Percentiles rank a stretch among this genome's conserved stretches.
These are phyloP conservation scores for Isoetes taiwanensis DNA, from an alignment of 75 land plant species.

Conservation along the genomic window DNA sequence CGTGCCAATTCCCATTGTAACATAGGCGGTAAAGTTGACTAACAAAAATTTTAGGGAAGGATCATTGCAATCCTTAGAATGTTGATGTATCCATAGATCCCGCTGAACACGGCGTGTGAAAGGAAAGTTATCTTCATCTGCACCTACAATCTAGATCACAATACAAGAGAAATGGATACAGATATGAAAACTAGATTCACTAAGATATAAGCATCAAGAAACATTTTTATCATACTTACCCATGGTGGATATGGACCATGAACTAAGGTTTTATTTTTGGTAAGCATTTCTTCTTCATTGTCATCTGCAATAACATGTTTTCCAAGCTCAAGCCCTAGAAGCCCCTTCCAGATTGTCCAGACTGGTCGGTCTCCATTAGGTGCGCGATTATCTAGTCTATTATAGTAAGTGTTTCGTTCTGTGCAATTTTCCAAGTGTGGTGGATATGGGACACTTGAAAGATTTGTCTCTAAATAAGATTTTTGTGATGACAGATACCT, in stretches of 20 bases:
- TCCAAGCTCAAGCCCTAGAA: constrained; percentile 13
- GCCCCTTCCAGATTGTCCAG: constrained; percentile 64
- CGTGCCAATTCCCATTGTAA: constrained; percentile 80
- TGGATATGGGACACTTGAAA: constrained; percentile 43
- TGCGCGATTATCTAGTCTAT: constrained; percentile 29
- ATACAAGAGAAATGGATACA: too few relatives aligned
- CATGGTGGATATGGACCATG: constrained; percentile 66
- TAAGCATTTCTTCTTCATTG: constrained; percentile 16
- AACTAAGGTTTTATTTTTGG: background rate
- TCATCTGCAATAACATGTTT: background rate
- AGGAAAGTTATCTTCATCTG: constrained; percentile 77
- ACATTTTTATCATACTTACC: constrained; percentile 35
- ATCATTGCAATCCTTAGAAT: constrained; percentile 55
- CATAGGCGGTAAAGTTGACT: constrained; percentile 55
- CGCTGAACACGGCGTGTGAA: constrained; percentile 67
- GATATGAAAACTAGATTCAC: too few relatives aligned
- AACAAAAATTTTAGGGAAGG: constrained; percentile 45
- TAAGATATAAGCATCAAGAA: too few relatives aligned
- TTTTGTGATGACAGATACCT: too few relatives aligned
- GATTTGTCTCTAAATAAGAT: too few relatives aligned
- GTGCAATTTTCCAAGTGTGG: constrained; percentile 70
- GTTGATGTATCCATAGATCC: constrained; percentile 89
- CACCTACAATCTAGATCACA: constrained; percentile 43
- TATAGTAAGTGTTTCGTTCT: constrained; percentile 10
- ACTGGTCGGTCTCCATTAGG: constrained; percentile 31